A percentile compares a stretch with the other conserved stretches of the same genome.
Evolutionary conservation across 2,329 filamentous ascomycete genomes (phyloP).

Genomic region (Colletotrichum liaoningense): DNA sequence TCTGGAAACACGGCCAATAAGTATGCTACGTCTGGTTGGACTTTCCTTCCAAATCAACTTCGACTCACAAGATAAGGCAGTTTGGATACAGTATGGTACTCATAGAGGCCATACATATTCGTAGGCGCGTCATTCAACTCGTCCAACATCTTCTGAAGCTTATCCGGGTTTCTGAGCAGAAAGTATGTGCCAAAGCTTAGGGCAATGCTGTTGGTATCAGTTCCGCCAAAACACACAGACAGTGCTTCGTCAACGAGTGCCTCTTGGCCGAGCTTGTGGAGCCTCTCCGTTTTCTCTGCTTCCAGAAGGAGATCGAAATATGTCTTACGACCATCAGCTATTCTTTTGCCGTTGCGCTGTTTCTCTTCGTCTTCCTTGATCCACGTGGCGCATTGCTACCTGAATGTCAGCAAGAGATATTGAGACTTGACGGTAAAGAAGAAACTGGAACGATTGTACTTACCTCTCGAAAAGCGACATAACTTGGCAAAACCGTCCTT

Average conservation of each 20-base stretch:
- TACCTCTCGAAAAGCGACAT: not conserved
- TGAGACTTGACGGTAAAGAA: not conserved
- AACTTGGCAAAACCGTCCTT: not conserved
- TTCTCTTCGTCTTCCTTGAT: not conserved
- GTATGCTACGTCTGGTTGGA: not conserved
- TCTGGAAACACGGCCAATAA: not conserved
- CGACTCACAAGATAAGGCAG: not conserved
- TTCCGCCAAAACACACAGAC: not conserved
- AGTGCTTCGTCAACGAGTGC: not conserved
- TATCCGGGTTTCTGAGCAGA: not conserved
- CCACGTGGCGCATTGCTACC: not conserved
- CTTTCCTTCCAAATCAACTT: not conserved
- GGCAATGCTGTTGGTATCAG: not conserved
- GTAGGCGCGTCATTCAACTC: not conserved
- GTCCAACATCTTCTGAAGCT: not conserved
- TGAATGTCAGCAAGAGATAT: not conserved
- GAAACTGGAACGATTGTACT: not conserved
- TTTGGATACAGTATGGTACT: not conserved
- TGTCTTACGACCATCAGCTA: not conserved
- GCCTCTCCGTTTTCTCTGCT: not conserved
- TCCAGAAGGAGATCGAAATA: not conserved
- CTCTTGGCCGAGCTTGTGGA: not conserved
- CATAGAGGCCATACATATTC: not conserved
- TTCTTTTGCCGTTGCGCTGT: not conserved
- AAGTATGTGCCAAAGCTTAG: not conserved